phyloP scores from a whole-genome alignment of 257 asterid species.

The Petrea volubilis region DNA sequence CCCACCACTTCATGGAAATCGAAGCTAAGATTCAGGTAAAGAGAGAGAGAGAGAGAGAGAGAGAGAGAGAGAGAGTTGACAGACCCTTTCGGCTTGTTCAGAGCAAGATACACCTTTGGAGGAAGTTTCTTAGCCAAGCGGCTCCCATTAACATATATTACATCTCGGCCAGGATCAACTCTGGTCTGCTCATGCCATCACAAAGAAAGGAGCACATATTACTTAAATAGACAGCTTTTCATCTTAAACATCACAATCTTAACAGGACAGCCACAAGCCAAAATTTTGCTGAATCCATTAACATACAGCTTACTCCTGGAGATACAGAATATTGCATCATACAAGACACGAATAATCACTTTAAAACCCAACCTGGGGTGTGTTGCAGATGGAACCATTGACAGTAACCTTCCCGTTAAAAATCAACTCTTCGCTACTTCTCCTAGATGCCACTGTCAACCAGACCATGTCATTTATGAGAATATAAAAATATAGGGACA shows the following conservation, averaged over 20 bases:
- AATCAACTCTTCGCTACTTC: conserved; percentile 95
- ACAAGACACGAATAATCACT: conserved; percentile 3
- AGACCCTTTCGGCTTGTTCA: conserved; percentile 99
- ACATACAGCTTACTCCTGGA: not conserved
- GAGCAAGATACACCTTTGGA: conserved; percentile 89
- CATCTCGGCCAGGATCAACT: conserved; percentile 89
- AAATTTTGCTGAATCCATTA: not conserved
- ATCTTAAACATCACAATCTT: conserved; percentile 18
- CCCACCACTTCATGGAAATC: conserved; percentile 5
- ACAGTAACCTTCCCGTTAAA: conserved; percentile 90
- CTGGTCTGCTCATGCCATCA: conserved; percentile 64
- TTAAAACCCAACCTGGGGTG: conserved; percentile 75
- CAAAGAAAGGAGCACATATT: conserved; percentile 18
- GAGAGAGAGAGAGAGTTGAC: conserved; percentile 32
- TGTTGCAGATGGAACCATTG: conserved; percentile 88
- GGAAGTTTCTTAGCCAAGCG: conserved; percentile 89
- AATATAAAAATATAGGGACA: not conserved
- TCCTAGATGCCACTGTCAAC: conserved; percentile 85
- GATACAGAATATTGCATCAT: not conserved
- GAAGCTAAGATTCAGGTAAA: conserved; percentile 15
- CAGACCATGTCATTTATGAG: conserved; percentile 11
- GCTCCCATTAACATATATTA: conserved; percentile 84
- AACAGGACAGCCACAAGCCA: not conserved
- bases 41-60: no score
- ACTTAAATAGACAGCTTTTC: not conserved